Evolutionary conservation across 805 yeast genomes (phyloP).

Genomic region (Lipomyces kockii): DNA sequence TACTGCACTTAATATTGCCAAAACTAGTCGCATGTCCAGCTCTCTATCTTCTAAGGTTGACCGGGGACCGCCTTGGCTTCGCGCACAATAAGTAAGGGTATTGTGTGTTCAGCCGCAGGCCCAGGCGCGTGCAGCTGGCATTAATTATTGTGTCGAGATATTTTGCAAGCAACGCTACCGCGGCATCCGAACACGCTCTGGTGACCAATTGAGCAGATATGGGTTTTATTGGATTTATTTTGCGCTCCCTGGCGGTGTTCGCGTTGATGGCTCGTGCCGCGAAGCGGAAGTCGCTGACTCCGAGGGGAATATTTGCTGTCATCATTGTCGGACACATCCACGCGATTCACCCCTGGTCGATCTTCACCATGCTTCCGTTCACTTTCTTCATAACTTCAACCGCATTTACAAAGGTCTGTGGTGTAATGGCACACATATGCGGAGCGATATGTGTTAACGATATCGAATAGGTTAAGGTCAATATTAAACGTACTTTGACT

Average conservation of each 20-base stretch:
- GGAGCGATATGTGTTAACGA: not conserved
- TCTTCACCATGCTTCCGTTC: slow-evolving; percentile 45
- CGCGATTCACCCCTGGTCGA: slow-evolving; percentile 46
- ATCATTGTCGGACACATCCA: slow-evolving; percentile 50
- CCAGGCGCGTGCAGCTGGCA: not conserved
- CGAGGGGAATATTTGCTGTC: slow-evolving; percentile 48
- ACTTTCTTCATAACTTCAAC: slow-evolving; percentile 50
- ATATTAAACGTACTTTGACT: slow-evolving; percentile 46
- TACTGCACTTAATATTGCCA: not conserved
- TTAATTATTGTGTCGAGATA: not conserved
- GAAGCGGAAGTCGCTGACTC: slow-evolving; percentile 48
- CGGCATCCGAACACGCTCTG: not conserved
- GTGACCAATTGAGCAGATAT: not conserved
- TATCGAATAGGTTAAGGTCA: slow-evolving; percentile 43
- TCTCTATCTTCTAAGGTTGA: too few species aligned
- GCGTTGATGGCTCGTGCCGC: slow-evolving; percentile 41
- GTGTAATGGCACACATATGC: not conserved
- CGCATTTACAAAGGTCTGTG: slow-evolving; percentile 45
- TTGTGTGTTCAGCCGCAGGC: not conserved
- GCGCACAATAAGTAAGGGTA: not conserved
- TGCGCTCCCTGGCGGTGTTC: slow-evolving; percentile 22
- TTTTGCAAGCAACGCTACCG: not conserved
- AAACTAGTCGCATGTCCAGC: not conserved
- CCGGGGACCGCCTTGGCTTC: too few species aligned
- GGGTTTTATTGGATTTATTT: slow-evolving; percentile 8